phyloP scores from a whole-genome alignment of 345 rosid genomes.

The Bruguiera parviflora region DNA sequence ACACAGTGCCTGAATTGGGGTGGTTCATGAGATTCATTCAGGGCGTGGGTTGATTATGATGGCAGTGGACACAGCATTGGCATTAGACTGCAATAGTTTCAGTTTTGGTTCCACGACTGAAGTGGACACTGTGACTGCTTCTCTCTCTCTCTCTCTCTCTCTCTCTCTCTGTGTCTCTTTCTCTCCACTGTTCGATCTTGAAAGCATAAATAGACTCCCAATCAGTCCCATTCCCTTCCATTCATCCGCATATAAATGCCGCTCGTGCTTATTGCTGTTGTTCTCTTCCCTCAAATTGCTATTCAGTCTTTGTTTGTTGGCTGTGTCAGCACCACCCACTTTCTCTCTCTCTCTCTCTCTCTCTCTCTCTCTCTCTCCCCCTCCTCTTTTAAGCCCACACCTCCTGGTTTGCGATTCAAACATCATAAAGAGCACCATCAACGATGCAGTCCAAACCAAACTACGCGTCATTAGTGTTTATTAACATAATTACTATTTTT shows the following conservation, averaged over 20 bases:
- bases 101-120: not conserved
- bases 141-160: no score
- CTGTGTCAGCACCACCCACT: slow-evolving; percentile 45
- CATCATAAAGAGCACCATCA: slow-evolving; percentile 39
- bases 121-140: not conserved
- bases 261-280: no score
- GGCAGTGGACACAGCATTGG: not conserved
- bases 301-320: not conserved
- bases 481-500: not conserved
- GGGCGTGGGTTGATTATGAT: slow-evolving; percentile 15
- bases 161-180: no score
- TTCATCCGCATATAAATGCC: no score
- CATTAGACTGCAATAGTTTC: not conserved
- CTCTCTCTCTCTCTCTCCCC: slow-evolving; percentile 20
- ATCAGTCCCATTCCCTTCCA: no score
- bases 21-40: slow-evolving; percentile 25
- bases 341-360: slow-evolving; percentile 20
- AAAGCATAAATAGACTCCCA: no score
- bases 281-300: not conserved
- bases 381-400: slow-evolving; percentile 55
- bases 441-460: slow-evolving; percentile 49
- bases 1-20: slow-evolving; percentile 24
- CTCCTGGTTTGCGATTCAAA: slow-evolving; percentile 49
- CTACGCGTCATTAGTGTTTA: not conserved
- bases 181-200: no score